Conservation (phyloP, 202 grass and related monocot genomes). For the Dendrocalamus latiflorus region DNA sequence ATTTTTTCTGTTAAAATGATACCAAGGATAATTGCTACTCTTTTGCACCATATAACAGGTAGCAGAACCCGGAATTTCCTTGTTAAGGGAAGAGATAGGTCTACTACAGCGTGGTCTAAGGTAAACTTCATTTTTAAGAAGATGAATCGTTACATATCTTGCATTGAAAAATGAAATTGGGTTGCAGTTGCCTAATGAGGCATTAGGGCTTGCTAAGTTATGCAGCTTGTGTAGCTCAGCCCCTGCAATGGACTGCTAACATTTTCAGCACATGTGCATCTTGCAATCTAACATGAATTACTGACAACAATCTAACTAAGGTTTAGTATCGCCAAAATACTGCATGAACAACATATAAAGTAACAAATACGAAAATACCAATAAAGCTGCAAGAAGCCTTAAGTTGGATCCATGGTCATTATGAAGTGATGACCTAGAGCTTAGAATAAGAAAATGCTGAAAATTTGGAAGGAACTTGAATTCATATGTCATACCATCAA, state of each 20-base stretch:
- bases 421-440: background rate
- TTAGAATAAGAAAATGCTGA: background rate
- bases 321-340: background rate
- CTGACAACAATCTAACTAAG: background rate
- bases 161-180: background rate
- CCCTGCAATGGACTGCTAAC: background rate
- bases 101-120: slow-evolving; percentile 58
- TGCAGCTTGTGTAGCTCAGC: background rate
- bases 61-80: slow-evolving; percentile 32
- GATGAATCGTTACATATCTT: slow-evolving; percentile 4
- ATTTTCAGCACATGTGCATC: background rate
- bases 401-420: background rate
- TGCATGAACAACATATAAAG: background rate
- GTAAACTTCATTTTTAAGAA: slow-evolving; percentile 32
- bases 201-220: background rate
- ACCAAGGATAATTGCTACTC: background rate
- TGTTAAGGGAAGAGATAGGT: slow-evolving; percentile 55
- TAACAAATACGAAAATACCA: background rate
- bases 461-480: background rate
- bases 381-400: background rate
- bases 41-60: slow-evolving; percentile 39
- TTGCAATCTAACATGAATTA: slow-evolving; percentile 12
- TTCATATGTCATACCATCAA: background rate
- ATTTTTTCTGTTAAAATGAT: background rate
- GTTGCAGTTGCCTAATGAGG: background rate